Base-by-base conservation (phyloP, 2,329 filamentous ascomycete genomes). In the Fusarium domesticum region DNA sequence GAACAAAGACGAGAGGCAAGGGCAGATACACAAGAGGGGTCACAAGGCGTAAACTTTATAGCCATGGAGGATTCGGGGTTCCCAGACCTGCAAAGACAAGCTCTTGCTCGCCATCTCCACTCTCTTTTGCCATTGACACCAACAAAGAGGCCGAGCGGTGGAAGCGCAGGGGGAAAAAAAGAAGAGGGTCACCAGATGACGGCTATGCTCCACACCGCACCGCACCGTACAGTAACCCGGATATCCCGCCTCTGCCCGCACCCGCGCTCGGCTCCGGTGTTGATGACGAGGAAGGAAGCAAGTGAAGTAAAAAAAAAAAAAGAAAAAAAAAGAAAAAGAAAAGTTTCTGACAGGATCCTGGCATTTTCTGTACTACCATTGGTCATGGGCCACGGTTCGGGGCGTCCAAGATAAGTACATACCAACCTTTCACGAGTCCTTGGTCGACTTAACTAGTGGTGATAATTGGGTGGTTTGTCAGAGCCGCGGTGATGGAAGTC, bases 191-290 rank as follows among this genome's bases (percentile, higher is more conserved):
- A 18, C 35, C 35, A 23, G 25, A n/a, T 20, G n/a, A n/a, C n/a
- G n/a, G n/a, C n/a, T n/a, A n/a, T n/a, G n/a, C n/a, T n/a, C n/a
- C n/a, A n/a, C n/a, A n/a, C n/a, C n/a, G n/a, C n/a, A n/a, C 18
- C 14, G n/a, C 31, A 18, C 31, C 15, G n/a, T 14, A 6, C 25
- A 19, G 23, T 20, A n/a, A 34, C 35, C 44, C 46, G 50, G 51
- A 42, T 57, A 60, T 53, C 51, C 57, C 57, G 57, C 42, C 55
- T 54, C 57, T 60, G 55, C 57, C 57, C 57, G 55, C 57, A 35
- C 31, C 53, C 46, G 48, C 35, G 38, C 43, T 56, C 57, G 57
- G 55, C 49, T 49, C 51, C 51, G 50, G 52, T 37, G 49, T n/a
- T n/a, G 23, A 28, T 28, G 23, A 28, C 7, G 23, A 11, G 7